These are phyloP conservation scores for Vaccinium corymbosum DNA, from an alignment of 148 eudicot species.

Conservation along the genomic window DNA sequence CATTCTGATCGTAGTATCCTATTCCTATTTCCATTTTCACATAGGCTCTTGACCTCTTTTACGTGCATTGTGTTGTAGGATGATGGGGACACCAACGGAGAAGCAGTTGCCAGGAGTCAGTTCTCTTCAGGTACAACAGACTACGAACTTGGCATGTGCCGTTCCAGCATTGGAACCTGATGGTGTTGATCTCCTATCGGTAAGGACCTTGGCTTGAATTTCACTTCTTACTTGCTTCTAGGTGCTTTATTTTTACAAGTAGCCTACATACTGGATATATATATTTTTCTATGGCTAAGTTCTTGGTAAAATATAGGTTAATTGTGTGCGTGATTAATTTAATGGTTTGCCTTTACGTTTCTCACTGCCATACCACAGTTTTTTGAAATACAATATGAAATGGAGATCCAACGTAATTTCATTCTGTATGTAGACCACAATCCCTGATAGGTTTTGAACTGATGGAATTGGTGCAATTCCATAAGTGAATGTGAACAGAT, in stretches of 20 bases:
- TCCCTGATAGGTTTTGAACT: not conserved
- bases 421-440: not conserved
- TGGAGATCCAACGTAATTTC: not conserved
- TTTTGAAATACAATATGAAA: not conserved
- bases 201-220: slow-evolving; percentile 27
- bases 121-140: slow-evolving; percentile 78
- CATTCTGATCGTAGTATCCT: not conserved
- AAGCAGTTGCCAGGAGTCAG: slow-evolving; percentile 88
- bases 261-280: not conserved
- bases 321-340: not conserved
- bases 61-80: slow-evolving; percentile 35
- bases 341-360: not conserved
- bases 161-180: slow-evolving; percentile 84
- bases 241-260: not conserved
- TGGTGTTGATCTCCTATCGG: slow-evolving; percentile 88
- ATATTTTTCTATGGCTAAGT: no score
- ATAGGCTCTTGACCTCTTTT: slow-evolving; percentile 16
- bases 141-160: slow-evolving; percentile 66
- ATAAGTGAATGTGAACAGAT: not conserved
- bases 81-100: slow-evolving; percentile 95
- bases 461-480: not conserved
- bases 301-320: not conserved
- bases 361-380: not conserved
- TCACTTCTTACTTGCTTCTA: not conserved
- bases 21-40: slow-evolving; percentile 1